Evolutionary conservation across 176 grass and related monocot genomes (phyloP).

Genomic region (Triticum turgidum): DNA sequence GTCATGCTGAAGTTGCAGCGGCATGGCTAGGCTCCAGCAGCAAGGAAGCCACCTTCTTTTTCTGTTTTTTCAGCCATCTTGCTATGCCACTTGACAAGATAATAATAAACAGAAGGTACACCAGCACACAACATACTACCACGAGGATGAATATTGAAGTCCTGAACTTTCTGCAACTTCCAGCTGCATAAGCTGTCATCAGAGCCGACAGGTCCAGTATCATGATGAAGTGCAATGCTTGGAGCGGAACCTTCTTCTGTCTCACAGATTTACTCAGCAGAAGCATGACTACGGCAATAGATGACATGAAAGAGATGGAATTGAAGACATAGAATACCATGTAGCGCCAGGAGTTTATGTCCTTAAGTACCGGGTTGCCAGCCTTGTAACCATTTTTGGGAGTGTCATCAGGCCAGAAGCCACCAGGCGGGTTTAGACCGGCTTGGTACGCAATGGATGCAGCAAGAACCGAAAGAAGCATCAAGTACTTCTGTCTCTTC

Average conservation of each 20-base stretch:
- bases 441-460: conserved; percentile 54
- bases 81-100: neutral
- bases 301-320: conserved; percentile 47
- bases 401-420: conserved; percentile 29
- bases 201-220: conserved; percentile 43
- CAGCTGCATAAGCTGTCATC: conserved; percentile 42
- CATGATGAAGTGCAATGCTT: conserved; percentile 39
- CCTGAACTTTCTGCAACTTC: conserved; percentile 50
- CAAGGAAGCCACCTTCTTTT: neutral
- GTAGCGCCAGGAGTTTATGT: conserved; percentile 13
- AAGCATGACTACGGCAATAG: conserved; percentile 35
- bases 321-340: conserved; percentile 41
- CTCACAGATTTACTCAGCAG: conserved; percentile 41
- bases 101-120: conserved; percentile 23
- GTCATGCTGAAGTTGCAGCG: neutral
- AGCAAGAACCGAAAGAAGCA: conserved; percentile 53
- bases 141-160: conserved; percentile 41
- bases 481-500: conserved; percentile 41
- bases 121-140: conserved; percentile 31
- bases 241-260: conserved; percentile 24
- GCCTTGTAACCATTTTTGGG: conserved; percentile 4
- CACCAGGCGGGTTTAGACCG: conserved; percentile 52
- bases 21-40: neutral
- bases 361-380: conserved; percentile 24
- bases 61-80: neutral